These are phyloP conservation scores for Panellus pusillus DNA, from an alignment of 768 basidiomycete genomes.

Conservation along the genomic window DNA sequence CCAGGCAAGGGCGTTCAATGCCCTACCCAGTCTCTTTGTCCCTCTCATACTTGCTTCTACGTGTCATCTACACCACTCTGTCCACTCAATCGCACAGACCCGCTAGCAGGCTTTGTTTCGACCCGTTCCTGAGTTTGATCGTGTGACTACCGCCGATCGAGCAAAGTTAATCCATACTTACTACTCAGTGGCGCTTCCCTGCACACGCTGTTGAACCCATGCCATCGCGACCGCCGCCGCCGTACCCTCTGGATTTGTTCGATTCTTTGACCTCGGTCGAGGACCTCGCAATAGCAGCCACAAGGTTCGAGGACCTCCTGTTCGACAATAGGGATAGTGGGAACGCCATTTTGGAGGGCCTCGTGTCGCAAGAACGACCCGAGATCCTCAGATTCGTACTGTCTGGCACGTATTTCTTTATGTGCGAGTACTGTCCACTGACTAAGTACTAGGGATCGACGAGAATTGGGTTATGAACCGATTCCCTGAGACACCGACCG, in stretches of 20 bases:
- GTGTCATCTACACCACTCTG: too few species aligned
- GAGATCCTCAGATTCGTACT: constrained; percentile 12
- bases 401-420: constrained; percentile 5
- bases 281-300: constrained; percentile 21
- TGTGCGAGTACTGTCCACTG: not conserved
- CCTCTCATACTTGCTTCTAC: too few species aligned
- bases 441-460: constrained; percentile 16
- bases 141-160: not conserved
- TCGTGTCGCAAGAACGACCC: constrained; percentile 7
- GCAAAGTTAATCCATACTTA: too few species aligned
- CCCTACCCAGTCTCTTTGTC: too few species aligned
- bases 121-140: constrained; percentile 1
- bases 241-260: constrained; percentile 13
- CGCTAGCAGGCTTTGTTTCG: not conserved
- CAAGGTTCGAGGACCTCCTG: constrained; percentile 27
- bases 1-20: too few species aligned
- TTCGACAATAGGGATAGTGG: constrained; percentile 1
- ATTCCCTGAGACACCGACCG: constrained; percentile 31
- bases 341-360: constrained; percentile 1
- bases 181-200: not conserved
- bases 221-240: not conserved
- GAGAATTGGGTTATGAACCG: constrained; percentile 29
- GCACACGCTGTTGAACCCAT: not conserved
- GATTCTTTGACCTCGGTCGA: constrained; percentile 22
- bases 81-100: not conserved